A percentile compares a stretch with the other conserved stretches of the same genome.
Evolutionary conservation across 106 monocot species (phyloP).

Genomic region (Dactylorhiza incarnata): DNA sequence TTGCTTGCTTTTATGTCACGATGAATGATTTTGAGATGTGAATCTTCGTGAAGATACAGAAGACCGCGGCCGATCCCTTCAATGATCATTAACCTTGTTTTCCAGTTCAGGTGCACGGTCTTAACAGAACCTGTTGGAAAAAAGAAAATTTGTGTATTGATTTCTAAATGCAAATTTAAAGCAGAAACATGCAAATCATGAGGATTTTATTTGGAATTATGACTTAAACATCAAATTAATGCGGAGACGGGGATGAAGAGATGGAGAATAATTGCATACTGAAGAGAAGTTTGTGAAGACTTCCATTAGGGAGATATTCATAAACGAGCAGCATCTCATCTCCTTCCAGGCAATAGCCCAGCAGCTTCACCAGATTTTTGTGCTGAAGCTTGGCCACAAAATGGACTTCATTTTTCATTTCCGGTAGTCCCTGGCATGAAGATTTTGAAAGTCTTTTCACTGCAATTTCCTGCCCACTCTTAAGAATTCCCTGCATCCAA

Average conservation of each 20-base stretch:
- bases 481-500: neutral
- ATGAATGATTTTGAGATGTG: neutral
- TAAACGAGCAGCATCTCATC: constrained; percentile 9
- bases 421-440: neutral
- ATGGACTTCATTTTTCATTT: neutral
- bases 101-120: neutral
- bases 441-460: constrained; percentile 1
- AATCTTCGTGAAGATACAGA: constrained; percentile 3
- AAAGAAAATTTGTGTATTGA: too few relatives aligned
- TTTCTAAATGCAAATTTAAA: too few relatives aligned
- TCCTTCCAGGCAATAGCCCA: neutral
- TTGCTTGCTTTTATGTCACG: neutral
- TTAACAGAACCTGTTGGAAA: neutral
- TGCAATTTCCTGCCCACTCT: constrained; percentile 1
- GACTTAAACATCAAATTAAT: too few relatives aligned
- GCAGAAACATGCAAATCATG: too few relatives aligned
- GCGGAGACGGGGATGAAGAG: too few relatives aligned
- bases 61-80: neutral
- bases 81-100: neutral
- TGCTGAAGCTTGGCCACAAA: too few relatives aligned
- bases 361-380: too few relatives aligned
- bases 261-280: neutral
- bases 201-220: too few relatives aligned
- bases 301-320: constrained; percentile 9
- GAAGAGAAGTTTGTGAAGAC: constrained; percentile 4